Evolutionary conservation across 371 early-diverging fungal genomes (phyloP).

Genomic region (Mucor saturninus): DNA sequence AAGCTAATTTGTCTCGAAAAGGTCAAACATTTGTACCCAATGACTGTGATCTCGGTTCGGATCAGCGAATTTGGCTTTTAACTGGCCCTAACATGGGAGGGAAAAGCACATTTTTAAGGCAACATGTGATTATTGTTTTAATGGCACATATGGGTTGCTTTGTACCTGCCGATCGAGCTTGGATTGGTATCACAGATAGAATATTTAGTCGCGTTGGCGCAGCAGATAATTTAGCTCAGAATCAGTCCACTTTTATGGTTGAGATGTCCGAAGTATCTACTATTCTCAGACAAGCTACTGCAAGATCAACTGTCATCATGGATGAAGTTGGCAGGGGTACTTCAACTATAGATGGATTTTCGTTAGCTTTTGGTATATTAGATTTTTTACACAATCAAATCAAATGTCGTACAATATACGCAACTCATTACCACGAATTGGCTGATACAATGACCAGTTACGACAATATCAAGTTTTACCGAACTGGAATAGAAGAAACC

Average conservation of each 20-base stretch:
- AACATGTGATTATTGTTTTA: constrained; percentile 81
- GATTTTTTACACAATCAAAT: constrained; percentile 69
- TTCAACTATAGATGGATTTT: constrained; percentile 88
- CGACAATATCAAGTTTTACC: constrained; percentile 51
- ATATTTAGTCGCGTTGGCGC: constrained; percentile 89
- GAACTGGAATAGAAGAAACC: constrained; percentile 58
- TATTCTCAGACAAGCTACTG: constrained; percentile 84
- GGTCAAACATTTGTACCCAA: constrained; percentile 77
- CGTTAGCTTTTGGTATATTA: constrained; percentile 90
- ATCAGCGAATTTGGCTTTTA: constrained; percentile 55
- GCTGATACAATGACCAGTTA: constrained; percentile 41
- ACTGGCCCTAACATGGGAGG: constrained; percentile 98
- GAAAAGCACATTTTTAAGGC: constrained; percentile 92
- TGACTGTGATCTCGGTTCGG: constrained; percentile 63
- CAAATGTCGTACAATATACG: constrained; percentile 80
- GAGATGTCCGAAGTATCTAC: constrained; percentile 97
- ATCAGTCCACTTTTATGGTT: constrained; percentile 98
- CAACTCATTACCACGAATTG: constrained; percentile 97
- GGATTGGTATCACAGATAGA: constrained; percentile 86
- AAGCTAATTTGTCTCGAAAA: constrained; percentile 63
- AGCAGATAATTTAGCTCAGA: constrained; percentile 76
- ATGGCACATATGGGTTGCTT: constrained; percentile 95
- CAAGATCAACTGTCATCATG: constrained; percentile 87
- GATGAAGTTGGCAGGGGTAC: constrained; percentile 99
- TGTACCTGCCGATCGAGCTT: constrained; percentile 88